Evolutionary conservation across 2,329 filamentous ascomycete genomes (phyloP).

Genomic region (Diaporthe humulicola): DNA sequence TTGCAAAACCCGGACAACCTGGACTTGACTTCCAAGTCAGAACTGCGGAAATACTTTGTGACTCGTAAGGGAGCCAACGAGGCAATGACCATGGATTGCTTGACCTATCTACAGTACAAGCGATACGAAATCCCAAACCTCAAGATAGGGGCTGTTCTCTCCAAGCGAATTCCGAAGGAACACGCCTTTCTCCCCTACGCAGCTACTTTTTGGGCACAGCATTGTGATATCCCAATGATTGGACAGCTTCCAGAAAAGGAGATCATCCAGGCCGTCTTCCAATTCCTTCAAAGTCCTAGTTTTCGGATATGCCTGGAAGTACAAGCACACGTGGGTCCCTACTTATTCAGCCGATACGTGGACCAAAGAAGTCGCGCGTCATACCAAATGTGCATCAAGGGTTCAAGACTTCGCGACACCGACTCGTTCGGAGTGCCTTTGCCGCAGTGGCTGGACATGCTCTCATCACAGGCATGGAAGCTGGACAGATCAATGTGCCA

Average conservation of each 20-base stretch:
- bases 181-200: slow-evolving; percentile 5
- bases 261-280: neutral
- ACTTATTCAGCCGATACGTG: neutral
- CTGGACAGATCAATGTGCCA: slow-evolving; percentile 8
- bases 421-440: neutral
- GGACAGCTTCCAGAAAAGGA: neutral
- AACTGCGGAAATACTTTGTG: neutral
- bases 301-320: neutral
- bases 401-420: neutral
- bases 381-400: neutral
- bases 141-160: neutral
- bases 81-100: slow-evolving; percentile 5
- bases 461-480: neutral
- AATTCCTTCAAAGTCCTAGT: neutral
- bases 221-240: neutral
- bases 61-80: neutral
- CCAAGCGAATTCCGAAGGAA: neutral
- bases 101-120: slow-evolving; percentile 7
- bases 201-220: slow-evolving; percentile 2
- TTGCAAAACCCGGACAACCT: neutral
- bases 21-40: neutral
- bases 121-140: neutral
- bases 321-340: neutral
- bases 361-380: neutral
- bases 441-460: slow-evolving; percentile 1